These are phyloP conservation scores for Davidsoniella eucalypti DNA, from an alignment of 2,329 filamentous ascomycete species.

Conservation along the genomic window DNA sequence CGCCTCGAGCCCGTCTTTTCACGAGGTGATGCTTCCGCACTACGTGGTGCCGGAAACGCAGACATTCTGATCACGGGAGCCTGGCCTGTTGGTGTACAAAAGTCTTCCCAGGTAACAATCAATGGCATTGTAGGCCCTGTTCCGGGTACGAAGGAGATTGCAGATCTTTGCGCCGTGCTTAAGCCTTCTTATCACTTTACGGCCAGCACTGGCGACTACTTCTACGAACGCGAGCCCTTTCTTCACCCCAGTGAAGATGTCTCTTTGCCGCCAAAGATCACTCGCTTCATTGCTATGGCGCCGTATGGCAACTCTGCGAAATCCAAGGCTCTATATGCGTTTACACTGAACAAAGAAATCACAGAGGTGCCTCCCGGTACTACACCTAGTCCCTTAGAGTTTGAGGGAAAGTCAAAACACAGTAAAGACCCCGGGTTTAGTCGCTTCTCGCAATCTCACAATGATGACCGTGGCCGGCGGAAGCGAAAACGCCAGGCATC, in stretches of 20 bases:
- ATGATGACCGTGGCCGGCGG: conserved; percentile 27
- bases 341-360: conserved; percentile 33
- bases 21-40: conserved; percentile 54
- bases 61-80: conserved; percentile 78
- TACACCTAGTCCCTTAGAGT: conserved; percentile 60
- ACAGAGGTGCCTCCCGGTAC: conserved; percentile 48
- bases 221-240: conserved; percentile 88
- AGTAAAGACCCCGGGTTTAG: neutral
- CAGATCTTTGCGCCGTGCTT: conserved; percentile 60
- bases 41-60: conserved; percentile 59
- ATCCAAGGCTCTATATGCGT: conserved; percentile 68
- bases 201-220: conserved; percentile 45
- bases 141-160: conserved; percentile 45
- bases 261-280: conserved; percentile 30
- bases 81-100: conserved; percentile 64
- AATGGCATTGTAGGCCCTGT: conserved; percentile 13
- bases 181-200: conserved; percentile 91
- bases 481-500: conserved; percentile 30
- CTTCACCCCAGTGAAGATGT: conserved; percentile 41
- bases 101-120: conserved; percentile 46
- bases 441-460: conserved; percentile 20
- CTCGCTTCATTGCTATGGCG: conserved; percentile 81
- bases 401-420: conserved; percentile 1
- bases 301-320: conserved; percentile 60
- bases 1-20: conserved; percentile 66